Base-by-base conservation (phyloP, 495 filamentous ascomycete genomes). In the Xeromyces bisporus region DNA sequence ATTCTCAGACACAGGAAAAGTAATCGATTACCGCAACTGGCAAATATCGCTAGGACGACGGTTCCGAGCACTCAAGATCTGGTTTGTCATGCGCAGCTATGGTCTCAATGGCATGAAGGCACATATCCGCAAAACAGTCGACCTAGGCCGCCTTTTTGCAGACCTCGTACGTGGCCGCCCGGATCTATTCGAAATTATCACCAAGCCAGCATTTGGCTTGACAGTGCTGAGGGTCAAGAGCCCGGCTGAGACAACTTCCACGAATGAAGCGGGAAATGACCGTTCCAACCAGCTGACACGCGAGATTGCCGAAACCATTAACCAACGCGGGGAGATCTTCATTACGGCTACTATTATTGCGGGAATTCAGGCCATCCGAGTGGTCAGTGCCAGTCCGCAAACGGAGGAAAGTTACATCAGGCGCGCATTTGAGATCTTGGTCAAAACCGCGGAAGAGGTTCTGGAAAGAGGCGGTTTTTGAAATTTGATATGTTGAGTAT, bases 21-120 rank as follows among this genome's bases (percentile, higher is more conserved):
- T 97, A 2, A 93, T 84, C 21, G 89, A 97, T 48, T 96, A 97
- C 56, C 73, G 89, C 15, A 91, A 97, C 64, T 97, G 89, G 89
- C 85, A 91, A 53, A 93, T 97, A 46, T 89, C 89, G 7, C 71
- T 97, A 0, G 89, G 89, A 8, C 67, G 89, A 5, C 70, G 89
- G n/a, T 96, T 97, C 64, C 64, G 89, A 8, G 69, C 77, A 1
- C 55, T 97, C 29, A 97, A 97, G 64, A 79, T 93, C 44, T 97
- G 89, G 89, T 94, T 94, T 48, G 89, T 97, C 9, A 60, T 97
- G 44, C 68, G 89, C 24, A 77, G 67, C 18, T 94, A 92, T 45
- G 89, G 89, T 0, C 58, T 85, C 32, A 66, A 66, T 29, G 86
- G 89, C 2, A 54, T 97, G 50, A 77, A 77, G 43, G 62, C 56